Evolutionary conservation across 768 basidiomycete genomes (phyloP), one percentile per base, ranked within the genome.

Genomic region (Pleurotus ostreatus): DNA sequence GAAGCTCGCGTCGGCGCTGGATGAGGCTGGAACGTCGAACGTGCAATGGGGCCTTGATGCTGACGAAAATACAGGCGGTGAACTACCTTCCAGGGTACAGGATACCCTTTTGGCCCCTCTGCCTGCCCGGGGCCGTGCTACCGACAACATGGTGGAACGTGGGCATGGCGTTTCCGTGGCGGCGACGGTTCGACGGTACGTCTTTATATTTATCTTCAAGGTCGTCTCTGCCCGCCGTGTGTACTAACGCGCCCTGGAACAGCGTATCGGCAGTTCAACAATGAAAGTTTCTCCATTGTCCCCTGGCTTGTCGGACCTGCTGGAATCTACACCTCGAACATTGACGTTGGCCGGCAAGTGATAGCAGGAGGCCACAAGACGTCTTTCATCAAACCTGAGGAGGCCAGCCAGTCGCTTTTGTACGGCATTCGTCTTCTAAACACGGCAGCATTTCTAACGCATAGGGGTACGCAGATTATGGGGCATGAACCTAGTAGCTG

Each of bases 291-390:
- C 8, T 74, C 77, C 1, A 57, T 78, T 8, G 70, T 78, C 0
- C 69, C 77, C 0, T 74, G 73, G 49, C 20, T 81, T 0, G 56
- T 61, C 0, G 78, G 79, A 0, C 54, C 57, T 4, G 67, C 77
- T 1, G 62, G 62, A 0, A 63, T 80, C 20, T 77, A 73, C 59
- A 77, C 77, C 2, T 69, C 74, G 13, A 80, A 78, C 55, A 57
- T 81, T 18, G 77, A 80, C 41, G 72, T 80, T 4, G 74, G 70
- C 9, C 71, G 78, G 5, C 80, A 80, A 63, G 70, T 79, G 15
- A 63, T 67, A 5, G 65, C 61, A 1, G 78, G 77, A 3, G 72
- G 72, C 1, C 70, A 72, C 34, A 75, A 72, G 48, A 68, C 68
- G 0, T 70, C 62, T 47, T 79, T 75, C 46, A 53, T 71, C 43